Percentiles rank a stretch among this genome's conserved stretches.
Evolutionary conservation across 495 filamentous ascomycete genomes (phyloP).

Genomic region (Penicillium maclennaniae): DNA sequence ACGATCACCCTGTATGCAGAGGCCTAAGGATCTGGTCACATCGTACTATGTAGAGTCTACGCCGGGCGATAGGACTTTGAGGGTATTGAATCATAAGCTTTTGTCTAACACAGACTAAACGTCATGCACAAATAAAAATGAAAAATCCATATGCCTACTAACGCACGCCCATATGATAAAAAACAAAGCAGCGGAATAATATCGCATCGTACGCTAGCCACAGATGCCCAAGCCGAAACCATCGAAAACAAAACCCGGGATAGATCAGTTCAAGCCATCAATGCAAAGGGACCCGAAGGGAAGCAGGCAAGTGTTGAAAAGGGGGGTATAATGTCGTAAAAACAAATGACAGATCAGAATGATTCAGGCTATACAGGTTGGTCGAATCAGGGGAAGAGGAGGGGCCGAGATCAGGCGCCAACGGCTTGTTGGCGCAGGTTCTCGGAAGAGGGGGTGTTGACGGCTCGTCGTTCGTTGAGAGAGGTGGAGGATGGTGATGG

Average conservation of each 20-base stretch:
- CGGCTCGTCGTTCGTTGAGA: conserved; percentile 17
- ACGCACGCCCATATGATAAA: background rate
- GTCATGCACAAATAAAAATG: background rate
- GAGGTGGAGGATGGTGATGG: conserved; percentile 19
- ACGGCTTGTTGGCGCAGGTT: conserved; percentile 30
- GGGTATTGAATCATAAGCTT: conserved; percentile 2
- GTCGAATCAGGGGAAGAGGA: background rate
- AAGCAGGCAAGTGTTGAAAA: conserved; percentile 11
- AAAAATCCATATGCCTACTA: background rate
- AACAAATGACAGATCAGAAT: conserved; percentile 18
- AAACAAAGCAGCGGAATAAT: background rate
- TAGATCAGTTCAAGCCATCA: conserved; percentile 6
- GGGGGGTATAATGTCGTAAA: conserved; percentile 31
- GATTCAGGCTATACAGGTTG: conserved; percentile 20
- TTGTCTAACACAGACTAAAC: conserved; percentile 1
- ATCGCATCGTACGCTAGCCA: conserved; percentile 8
- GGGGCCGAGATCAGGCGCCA: conserved; percentile 17
- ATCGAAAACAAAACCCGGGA: conserved; percentile 3
- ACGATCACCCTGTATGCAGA: no score
- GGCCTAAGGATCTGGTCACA: no score
- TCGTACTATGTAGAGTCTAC: background rate
- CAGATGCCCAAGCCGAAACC: conserved; percentile 7
- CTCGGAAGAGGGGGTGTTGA: conserved; percentile 24
- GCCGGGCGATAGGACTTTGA: background rate
- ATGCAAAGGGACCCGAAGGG: conserved; percentile 8